Percentiles rank a stretch among this genome's conserved stretches.
Conservation (phyloP, 2,329 filamentous ascomycete species). For the Exophiala dermatitidis region DNA sequence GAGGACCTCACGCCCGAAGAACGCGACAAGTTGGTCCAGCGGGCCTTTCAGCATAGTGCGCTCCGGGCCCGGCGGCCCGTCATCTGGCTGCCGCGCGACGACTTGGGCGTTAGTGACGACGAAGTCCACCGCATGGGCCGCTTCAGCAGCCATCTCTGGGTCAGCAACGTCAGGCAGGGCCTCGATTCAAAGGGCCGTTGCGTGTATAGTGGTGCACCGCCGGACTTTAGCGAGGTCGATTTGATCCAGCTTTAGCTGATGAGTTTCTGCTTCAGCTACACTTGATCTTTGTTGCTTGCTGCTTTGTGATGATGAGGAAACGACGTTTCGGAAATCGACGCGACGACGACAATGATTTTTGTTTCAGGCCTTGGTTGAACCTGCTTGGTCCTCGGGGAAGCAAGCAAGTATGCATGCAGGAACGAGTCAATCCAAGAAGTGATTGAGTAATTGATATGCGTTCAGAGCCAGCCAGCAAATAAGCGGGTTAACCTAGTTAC, state of each 20-base stretch:
- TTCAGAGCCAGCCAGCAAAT: too few relatives aligned
- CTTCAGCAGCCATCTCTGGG: conserved; percentile 73
- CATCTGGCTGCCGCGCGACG: conserved; percentile 89
- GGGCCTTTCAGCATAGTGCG: conserved; percentile 86
- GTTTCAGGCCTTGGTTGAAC: too few relatives aligned
- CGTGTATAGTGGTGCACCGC: conserved; percentile 75
- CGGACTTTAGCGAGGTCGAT: conserved; percentile 83
- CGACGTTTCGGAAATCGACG: background rate
- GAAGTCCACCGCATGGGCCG: conserved; percentile 72
- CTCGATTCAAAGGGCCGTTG: conserved; percentile 77
- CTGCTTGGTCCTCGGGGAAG: too few relatives aligned
- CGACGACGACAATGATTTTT: too few relatives aligned
- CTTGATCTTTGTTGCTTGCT: too few relatives aligned
- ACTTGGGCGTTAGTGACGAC: conserved; percentile 83
- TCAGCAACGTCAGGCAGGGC: conserved; percentile 86
- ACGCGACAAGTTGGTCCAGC: conserved; percentile 72
- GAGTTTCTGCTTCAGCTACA: too few relatives aligned
- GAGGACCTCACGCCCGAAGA: conserved; percentile 89
- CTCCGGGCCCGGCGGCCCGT: conserved; percentile 76
- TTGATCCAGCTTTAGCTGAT: conserved; percentile 63
- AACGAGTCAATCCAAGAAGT: too few relatives aligned
- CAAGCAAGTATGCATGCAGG: too few relatives aligned
- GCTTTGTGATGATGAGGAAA: too few relatives aligned
- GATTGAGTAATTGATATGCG: too few relatives aligned
- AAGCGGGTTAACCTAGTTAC: too few relatives aligned